A percentile compares a stretch with the other conserved stretches of the same genome.
Conservation (phyloP, 108 stramenopile genomes). For the Nitzschia sp. region DNA sequence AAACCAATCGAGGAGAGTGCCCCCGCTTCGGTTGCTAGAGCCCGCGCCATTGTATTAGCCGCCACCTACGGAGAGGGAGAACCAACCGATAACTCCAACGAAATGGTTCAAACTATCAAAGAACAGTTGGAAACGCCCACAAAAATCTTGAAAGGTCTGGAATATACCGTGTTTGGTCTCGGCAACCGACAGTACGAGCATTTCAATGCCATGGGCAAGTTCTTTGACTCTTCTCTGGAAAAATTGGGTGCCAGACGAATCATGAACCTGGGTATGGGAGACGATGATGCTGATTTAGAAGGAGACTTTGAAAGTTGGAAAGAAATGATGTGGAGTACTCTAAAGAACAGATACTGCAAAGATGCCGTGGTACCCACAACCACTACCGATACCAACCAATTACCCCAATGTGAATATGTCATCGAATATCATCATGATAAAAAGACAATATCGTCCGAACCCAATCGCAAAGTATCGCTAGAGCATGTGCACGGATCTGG, state of each 20-base stretch:
- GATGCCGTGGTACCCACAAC: constrained; percentile 18
- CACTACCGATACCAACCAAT: background rate
- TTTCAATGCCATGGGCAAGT: constrained; percentile 95
- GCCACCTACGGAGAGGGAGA: constrained; percentile 99
- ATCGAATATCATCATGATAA: constrained; percentile 47
- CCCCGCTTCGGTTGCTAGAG: no score
- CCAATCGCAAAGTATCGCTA: constrained; percentile 12
- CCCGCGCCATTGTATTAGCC: constrained; percentile 83
- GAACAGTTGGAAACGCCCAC: constrained; percentile 7
- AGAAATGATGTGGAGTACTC: constrained; percentile 76
- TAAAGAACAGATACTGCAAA: constrained; percentile 54
- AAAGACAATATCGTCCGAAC: background rate
- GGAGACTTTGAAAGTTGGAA: constrained; percentile 98
- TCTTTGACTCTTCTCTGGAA: constrained; percentile 72
- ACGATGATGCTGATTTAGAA: constrained; percentile 96
- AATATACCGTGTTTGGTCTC: constrained; percentile 96
- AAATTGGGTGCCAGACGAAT: constrained; percentile 76
- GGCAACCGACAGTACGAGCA: constrained; percentile 98
- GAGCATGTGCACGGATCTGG: constrained; percentile 71
- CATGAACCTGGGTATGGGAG: constrained; percentile 82
- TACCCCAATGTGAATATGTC: constrained; percentile 65
- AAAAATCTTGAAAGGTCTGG: constrained; percentile 43
- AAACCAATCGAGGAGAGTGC: constrained; percentile 19
- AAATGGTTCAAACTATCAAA: constrained; percentile 77
- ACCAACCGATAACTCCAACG: constrained; percentile 95